Evolutionary conservation across 176 grass and related monocot genomes (phyloP).

Genomic region (Lolium multiflorum): DNA sequence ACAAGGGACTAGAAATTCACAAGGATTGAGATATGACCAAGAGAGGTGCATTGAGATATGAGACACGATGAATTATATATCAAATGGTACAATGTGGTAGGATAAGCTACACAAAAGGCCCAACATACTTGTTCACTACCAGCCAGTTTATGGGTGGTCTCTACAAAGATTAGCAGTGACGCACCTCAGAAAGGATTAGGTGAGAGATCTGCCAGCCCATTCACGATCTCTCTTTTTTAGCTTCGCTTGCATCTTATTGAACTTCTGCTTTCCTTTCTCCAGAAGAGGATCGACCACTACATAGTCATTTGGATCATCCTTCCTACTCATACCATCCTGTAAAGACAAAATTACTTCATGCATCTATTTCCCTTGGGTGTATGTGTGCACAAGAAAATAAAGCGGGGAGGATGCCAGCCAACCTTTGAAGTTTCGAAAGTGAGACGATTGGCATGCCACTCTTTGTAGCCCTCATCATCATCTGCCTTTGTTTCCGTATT

Average conservation of each 20-base stretch:
- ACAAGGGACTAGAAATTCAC: constrained; percentile 19
- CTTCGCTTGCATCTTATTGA: constrained; percentile 96
- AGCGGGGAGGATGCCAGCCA: constrained; percentile 19
- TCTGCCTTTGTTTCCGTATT: constrained; percentile 53
- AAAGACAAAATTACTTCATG: constrained; percentile 39
- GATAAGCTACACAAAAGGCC: constrained; percentile 1
- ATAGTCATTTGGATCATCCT: constrained; percentile 94
- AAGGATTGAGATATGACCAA: constrained; percentile 6
- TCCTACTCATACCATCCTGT: constrained; percentile 82
- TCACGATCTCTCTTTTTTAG: constrained; percentile 78
- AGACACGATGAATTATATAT: not conserved
- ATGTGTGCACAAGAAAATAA: not conserved
- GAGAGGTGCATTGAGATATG: not conserved
- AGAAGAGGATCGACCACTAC: constrained; percentile 92
- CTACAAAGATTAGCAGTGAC: constrained; percentile 12
- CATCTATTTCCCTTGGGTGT: constrained; percentile 4
- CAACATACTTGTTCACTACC: not conserved
- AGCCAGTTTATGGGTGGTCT: constrained; percentile 4
- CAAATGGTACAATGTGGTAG: not conserved
- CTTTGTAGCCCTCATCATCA: constrained; percentile 58
- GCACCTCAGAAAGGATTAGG: constrained; percentile 53
- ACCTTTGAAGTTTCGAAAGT: constrained; percentile 81
- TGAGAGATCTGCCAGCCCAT: constrained; percentile 99
- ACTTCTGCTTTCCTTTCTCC: constrained; percentile 97
- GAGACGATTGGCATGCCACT: constrained; percentile 66